Evolutionary conservation across 2,329 filamentous ascomycete species (phyloP).

Genomic region (Rutstroemia sp.): DNA sequence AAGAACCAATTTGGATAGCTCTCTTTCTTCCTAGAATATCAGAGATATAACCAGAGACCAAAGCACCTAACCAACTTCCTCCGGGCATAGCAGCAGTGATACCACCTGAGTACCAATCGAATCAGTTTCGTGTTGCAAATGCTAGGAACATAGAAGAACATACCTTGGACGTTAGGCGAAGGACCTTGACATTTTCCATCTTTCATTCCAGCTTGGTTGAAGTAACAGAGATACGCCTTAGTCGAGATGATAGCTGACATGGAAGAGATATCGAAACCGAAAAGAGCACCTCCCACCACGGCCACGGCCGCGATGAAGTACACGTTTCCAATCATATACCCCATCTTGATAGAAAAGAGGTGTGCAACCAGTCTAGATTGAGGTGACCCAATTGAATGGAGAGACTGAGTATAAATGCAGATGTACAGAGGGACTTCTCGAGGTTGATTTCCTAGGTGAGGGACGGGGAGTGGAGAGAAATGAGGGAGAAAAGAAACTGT

Average conservation of each 20-base stretch:
- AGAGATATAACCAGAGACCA: conserved; percentile 50
- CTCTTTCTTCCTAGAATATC: conserved; percentile 46
- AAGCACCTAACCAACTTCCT: conserved; percentile 60
- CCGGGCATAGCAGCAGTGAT: conserved; percentile 66
- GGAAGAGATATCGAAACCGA: conserved; percentile 47
- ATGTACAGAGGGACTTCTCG: background rate
- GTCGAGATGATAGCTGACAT: conserved; percentile 51
- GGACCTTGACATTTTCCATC: conserved; percentile 47
- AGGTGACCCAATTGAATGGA: no score
- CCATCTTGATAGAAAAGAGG: conserved; percentile 8
- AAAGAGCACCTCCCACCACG: conserved; percentile 28
- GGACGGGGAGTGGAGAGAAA: background rate
- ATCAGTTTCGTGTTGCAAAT: conserved; percentile 34
- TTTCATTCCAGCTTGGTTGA: conserved; percentile 32
- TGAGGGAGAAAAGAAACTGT: background rate
- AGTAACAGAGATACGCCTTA: conserved; percentile 43
- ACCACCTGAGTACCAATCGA: conserved; percentile 43
- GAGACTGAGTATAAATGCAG: no score
- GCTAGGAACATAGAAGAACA: conserved; percentile 25
- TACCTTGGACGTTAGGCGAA: conserved; percentile 27
- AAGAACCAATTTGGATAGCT: conserved; percentile 40
- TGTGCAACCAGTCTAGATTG: no score
- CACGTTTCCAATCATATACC: conserved; percentile 23
- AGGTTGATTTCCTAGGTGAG: background rate
- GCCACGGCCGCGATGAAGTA: conserved; percentile 29